These are phyloP conservation scores for Gloeopeniophorella convolvens DNA, from an alignment of 768 basidiomycete genomes.

Conservation along the genomic window DNA sequence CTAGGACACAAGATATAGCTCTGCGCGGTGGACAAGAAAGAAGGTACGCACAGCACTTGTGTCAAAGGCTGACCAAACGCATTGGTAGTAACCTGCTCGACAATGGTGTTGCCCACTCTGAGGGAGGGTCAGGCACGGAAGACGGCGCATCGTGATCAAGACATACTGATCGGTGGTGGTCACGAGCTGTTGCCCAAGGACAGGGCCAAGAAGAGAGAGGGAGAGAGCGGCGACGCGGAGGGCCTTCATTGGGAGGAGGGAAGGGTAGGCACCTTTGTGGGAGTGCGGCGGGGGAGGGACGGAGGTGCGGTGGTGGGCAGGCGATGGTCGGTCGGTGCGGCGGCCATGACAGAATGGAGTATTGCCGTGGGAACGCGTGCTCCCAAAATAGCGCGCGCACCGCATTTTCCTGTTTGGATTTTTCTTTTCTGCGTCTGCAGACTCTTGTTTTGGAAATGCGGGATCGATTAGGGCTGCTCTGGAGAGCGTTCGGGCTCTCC, in stretches of 20 bases:
- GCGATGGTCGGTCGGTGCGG: too few species aligned
- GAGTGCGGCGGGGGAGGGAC: constrained; percentile 20
- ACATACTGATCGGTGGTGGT: constrained; percentile 46
- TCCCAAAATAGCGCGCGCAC: too few species aligned
- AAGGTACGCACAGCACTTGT: constrained; percentile 34
- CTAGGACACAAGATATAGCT: constrained; percentile 13
- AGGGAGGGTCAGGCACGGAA: constrained; percentile 5
- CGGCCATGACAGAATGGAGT: too few species aligned
- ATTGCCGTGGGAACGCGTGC: too few species aligned
- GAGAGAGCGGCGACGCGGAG: constrained; percentile 12
- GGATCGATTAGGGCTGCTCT: constrained; percentile 20
- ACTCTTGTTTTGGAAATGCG: constrained; percentile 15
- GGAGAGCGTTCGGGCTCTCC: neutral
- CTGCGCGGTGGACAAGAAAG: too few species aligned
- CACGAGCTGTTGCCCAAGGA: constrained; percentile 34
- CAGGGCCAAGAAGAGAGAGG: constrained; percentile 20
- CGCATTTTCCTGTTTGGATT: too few species aligned
- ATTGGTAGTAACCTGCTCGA: constrained; percentile 41
- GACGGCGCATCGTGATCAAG: neutral
- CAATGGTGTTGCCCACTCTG: constrained; percentile 45
- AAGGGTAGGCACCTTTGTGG: too few species aligned
- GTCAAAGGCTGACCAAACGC: constrained; percentile 37
- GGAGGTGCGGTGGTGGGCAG: constrained; percentile 21
- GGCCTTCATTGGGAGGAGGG: constrained; percentile 1
- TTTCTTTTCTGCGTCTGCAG: too few species aligned